These are phyloP conservation scores for Sordaria brevicollis DNA, from an alignment of 495 filamentous ascomycete genomes.

Conservation along the genomic window DNA sequence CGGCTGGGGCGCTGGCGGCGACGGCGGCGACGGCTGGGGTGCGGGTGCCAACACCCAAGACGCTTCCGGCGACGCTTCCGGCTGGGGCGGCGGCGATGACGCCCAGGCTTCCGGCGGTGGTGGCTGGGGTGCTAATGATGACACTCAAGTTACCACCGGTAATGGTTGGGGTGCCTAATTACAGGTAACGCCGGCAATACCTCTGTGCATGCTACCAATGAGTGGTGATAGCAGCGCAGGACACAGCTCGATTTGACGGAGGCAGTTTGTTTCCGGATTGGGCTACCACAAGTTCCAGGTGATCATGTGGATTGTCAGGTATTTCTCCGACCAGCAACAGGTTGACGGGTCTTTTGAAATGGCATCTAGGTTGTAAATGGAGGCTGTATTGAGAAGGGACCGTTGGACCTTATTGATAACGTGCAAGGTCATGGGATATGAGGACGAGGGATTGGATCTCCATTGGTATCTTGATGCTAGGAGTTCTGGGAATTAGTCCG, in stretches of 20 bases:
- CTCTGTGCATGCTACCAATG: neutral
- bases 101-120: neutral
- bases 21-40: slow-evolving; percentile 1
- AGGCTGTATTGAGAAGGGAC: neutral
- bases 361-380: neutral
- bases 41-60: too few species aligned
- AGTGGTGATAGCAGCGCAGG: neutral
- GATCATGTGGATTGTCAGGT: neutral
- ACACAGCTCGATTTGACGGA: neutral
- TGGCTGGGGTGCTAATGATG: slow-evolving; percentile 6
- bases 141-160: too few species aligned
- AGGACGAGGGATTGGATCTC: neutral
- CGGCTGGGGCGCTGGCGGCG: neutral
- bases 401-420: neutral
- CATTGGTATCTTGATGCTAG: neutral
- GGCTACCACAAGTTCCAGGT: neutral
- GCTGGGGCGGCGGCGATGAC: neutral
- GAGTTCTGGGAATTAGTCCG: neutral
- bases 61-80: neutral
- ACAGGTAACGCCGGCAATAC: neutral
- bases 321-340: neutral
- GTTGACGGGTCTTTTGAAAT: neutral
- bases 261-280: neutral
- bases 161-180: neutral
- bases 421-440: neutral